Base-by-base conservation (phyloP, 148 eudicot species). In the Camellia lanceoleosa region DNA sequence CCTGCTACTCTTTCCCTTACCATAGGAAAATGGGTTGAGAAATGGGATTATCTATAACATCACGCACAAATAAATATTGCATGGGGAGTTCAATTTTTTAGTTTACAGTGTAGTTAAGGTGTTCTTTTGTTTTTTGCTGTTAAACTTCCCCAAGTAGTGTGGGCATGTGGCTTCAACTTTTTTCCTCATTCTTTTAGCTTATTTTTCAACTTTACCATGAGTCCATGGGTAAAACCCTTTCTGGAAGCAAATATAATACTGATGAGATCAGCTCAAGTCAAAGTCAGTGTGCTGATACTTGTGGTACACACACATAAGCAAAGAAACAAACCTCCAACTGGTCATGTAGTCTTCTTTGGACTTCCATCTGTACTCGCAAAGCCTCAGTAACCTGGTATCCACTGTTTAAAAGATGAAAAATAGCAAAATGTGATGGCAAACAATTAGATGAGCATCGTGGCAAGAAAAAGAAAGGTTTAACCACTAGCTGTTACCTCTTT, bases 331-430 rank as follows among this genome's bases (percentile, higher is more conserved):
- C 97, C 97, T 92, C 97, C 71, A 92, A 78, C 83, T 92, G 94
- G 65, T 92, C 94, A 76, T 92, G 97, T 61, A 92, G 80, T 84
- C 87, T 89, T 82, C 90, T 79, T 69, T 92, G 97, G 77, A 92
- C 90, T 85, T 92, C 97, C 97, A 92, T 92, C 82, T 92, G 97
- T 13, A 83, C 86, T 14, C 94, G 88, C 82, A 92, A 83, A 81
- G 97, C 97, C 88, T 92, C 94, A 20, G 97, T 92, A 70, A 92
- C 92, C 80, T 91, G 94, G 85, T 80, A 81, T 47, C 92, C 92
- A 85, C 97, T 91, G 88, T 54, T 82, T 5, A 77, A 72, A 70
- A 71, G 56, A 80, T 70, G 44, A 59, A 47, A 61, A 76, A 74
- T 51, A 56, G 75, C 58, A 65, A 56, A 75, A 55, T 65, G 42